These are phyloP conservation scores for Parathielavia hyrcaniae DNA, from an alignment of 495 filamentous ascomycete genomes.

Conservation along the genomic window DNA sequence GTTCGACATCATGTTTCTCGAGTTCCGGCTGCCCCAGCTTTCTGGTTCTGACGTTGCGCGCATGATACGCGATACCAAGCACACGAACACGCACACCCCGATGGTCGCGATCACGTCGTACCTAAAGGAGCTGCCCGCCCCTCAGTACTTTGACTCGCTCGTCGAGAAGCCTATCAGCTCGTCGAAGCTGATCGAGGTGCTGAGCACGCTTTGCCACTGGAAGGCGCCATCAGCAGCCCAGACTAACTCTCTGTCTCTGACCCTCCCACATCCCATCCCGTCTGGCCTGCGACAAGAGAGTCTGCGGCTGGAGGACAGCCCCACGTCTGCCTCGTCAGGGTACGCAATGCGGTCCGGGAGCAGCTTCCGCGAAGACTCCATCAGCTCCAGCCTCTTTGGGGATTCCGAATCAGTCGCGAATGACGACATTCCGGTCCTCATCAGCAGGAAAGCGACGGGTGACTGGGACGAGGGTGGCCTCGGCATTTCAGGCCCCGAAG, in stretches of 20 bases:
- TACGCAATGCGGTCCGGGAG: slow-evolving; percentile 62
- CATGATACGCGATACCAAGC: slow-evolving; percentile 94
- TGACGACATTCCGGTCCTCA: slow-evolving; percentile 72
- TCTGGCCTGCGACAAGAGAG: slow-evolving; percentile 58
- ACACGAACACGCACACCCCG: slow-evolving; percentile 87
- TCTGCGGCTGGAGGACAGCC: slow-evolving; percentile 66
- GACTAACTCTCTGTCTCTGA: slow-evolving; percentile 33
- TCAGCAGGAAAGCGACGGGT: slow-evolving; percentile 59
- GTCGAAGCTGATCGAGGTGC: slow-evolving; percentile 76
- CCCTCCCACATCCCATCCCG: slow-evolving; percentile 50
- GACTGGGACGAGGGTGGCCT: slow-evolving; percentile 70
- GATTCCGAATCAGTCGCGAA: slow-evolving; percentile 72
- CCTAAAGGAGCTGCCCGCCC: slow-evolving; percentile 86
- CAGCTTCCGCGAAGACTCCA: slow-evolving; percentile 77
- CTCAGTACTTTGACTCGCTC: slow-evolving; percentile 88
- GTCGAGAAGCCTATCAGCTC: slow-evolving; percentile 94
- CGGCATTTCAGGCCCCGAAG: slow-evolving; percentile 57
- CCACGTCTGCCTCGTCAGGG: slow-evolving; percentile 72
- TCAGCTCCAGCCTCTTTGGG: slow-evolving; percentile 78
- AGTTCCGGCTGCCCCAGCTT: slow-evolving; percentile 88
- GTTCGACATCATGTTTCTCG: slow-evolving; percentile 97
- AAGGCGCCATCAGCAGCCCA: slow-evolving; percentile 62
- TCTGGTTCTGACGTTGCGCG: slow-evolving; percentile 92
- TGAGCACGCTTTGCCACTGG: slow-evolving; percentile 86
- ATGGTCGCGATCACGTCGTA: slow-evolving; percentile 98